These are phyloP conservation scores for Centaurea solstitialis DNA, from an alignment of 129 eudicot genomes.

Conservation along the genomic window DNA sequence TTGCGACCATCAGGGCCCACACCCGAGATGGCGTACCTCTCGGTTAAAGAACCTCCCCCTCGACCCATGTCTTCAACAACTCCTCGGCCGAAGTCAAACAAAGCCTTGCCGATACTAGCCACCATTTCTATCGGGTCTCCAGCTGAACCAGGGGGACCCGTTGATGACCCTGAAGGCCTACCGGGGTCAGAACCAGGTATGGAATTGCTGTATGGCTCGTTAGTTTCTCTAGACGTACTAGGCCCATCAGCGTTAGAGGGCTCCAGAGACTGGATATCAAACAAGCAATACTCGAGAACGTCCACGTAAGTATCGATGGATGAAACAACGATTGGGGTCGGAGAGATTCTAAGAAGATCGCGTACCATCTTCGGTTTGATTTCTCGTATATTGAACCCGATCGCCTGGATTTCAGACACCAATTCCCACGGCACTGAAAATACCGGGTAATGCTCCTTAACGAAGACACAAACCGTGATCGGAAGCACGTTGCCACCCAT, in stretches of 20 bases:
- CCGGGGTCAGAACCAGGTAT: constrained; percentile 38
- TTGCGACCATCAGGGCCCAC: constrained; percentile 31
- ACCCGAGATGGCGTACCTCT: constrained; percentile 52
- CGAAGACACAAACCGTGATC: constrained; percentile 87
- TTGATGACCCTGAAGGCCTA: constrained; percentile 44
- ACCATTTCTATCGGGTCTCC: constrained; percentile 94
- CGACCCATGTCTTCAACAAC: constrained; percentile 97
- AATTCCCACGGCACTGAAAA: constrained; percentile 98
- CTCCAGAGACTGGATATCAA: constrained; percentile 69
- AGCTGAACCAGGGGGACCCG: constrained; percentile 55
- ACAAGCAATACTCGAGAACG: constrained; percentile 95
- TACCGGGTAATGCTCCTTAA: constrained; percentile 96
- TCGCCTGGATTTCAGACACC: constrained; percentile 83
- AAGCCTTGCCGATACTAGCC: constrained; percentile 81
- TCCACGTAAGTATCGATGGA: constrained; percentile 78
- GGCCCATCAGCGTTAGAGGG: constrained; percentile 33
- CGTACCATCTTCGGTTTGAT: constrained; percentile 99
- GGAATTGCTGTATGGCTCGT: constrained; percentile 32
- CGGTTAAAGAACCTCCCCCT: constrained; percentile 60
- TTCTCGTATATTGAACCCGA: constrained; percentile 80
- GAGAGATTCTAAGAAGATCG: constrained; percentile 77
- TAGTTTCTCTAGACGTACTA: constrained; percentile 28
- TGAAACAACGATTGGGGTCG: constrained; percentile 57
- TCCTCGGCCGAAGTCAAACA: constrained; percentile 95
- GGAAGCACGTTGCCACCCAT: constrained; percentile 86